Conservation (phyloP, 2,329 filamentous ascomycete genomes). For the Gremmenia infestans region DNA sequence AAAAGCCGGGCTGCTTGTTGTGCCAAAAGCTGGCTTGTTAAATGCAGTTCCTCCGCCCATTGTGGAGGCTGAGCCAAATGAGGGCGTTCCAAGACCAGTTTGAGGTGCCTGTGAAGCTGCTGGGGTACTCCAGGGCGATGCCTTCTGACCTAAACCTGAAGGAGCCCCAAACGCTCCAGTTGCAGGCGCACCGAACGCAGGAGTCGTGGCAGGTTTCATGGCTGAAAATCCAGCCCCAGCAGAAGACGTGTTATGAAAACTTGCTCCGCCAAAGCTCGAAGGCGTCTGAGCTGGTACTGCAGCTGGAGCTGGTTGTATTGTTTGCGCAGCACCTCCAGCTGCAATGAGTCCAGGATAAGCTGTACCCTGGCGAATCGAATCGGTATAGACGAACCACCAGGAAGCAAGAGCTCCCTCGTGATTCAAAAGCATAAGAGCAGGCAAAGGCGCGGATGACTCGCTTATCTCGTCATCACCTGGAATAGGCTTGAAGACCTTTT, state of each 20-base stretch:
- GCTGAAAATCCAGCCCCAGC: slow-evolving; percentile 25
- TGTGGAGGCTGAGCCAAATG: slow-evolving; percentile 36
- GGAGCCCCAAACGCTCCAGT: slow-evolving; percentile 32
- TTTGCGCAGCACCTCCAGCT: slow-evolving; percentile 27
- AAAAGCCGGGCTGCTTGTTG: slow-evolving; percentile 12
- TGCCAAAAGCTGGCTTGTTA: slow-evolving; percentile 23
- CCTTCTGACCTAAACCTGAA: slow-evolving; percentile 43
- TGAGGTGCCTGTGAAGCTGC: slow-evolving; percentile 30
- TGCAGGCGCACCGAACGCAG: slow-evolving; percentile 31
- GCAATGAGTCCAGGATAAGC: slow-evolving; percentile 66
- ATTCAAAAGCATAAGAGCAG: slow-evolving; percentile 79
- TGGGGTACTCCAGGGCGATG: slow-evolving; percentile 47
- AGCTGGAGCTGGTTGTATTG: slow-evolving; percentile 20
- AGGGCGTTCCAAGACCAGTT: slow-evolving; percentile 44
- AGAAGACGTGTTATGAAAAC: not conserved
- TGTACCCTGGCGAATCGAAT: slow-evolving; percentile 70
- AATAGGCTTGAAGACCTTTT: slow-evolving; percentile 74
- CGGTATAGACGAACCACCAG: slow-evolving; percentile 92
- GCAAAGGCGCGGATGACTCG: slow-evolving; percentile 74
- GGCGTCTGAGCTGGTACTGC: slow-evolving; percentile 6
- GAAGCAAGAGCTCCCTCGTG: slow-evolving; percentile 78
- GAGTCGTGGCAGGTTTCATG: slow-evolving; percentile 30
- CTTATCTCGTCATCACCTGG: slow-evolving; percentile 66
- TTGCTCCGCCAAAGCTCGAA: slow-evolving; percentile 7
- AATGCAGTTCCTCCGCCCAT: slow-evolving; percentile 5